A percentile compares a stretch with the other conserved stretches of the same genome.
These are phyloP conservation scores for Scedosporium minutisporum DNA, from an alignment of 2,329 filamentous ascomycete species.

Conservation along the genomic window DNA sequence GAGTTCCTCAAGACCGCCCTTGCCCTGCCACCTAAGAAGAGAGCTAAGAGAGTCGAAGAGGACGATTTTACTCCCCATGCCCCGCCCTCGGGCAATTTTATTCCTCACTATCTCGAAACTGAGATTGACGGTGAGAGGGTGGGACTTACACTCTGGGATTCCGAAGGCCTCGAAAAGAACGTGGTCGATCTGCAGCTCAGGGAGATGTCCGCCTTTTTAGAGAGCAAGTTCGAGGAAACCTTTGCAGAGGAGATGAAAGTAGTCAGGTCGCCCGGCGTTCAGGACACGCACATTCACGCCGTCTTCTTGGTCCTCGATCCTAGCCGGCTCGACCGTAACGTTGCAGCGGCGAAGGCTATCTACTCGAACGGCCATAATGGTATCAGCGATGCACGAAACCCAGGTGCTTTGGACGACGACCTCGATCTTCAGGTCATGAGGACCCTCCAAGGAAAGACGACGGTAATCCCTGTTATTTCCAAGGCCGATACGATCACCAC, in stretches of 20 bases:
- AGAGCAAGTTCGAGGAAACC: slow-evolving; percentile 97
- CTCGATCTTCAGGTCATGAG: slow-evolving; percentile 86
- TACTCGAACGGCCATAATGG: slow-evolving; percentile 40
- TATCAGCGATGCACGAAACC: slow-evolving; percentile 26
- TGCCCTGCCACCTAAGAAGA: slow-evolving; percentile 72
- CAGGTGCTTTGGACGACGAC: slow-evolving; percentile 73
- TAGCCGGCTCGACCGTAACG: slow-evolving; percentile 71
- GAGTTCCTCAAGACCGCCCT: slow-evolving; percentile 87
- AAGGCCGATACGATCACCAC: slow-evolving; percentile 97
- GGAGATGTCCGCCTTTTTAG: slow-evolving; percentile 83
- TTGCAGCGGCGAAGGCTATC: slow-evolving; percentile 53
- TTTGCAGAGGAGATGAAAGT: slow-evolving; percentile 98
- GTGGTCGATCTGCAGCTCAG: slow-evolving; percentile 89
- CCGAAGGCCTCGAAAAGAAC: slow-evolving; percentile 87
- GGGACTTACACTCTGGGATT: slow-evolving; percentile 93
- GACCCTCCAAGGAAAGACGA: slow-evolving; percentile 84
- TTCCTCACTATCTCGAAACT: slow-evolving; percentile 83
- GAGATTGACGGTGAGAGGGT: slow-evolving; percentile 89
- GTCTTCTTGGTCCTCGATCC: slow-evolving; percentile 91
- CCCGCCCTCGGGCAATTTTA: slow-evolving; percentile 60
- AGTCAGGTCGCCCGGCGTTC: slow-evolving; percentile 78
- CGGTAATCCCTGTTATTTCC: slow-evolving; percentile 87
- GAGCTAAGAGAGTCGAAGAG: slow-evolving; percentile 43
- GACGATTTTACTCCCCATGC: slow-evolving; percentile 47
- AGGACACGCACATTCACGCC: slow-evolving; percentile 95